These are phyloP conservation scores for Penicillium herquei DNA, from an alignment of 495 filamentous ascomycete genomes.

Conservation along the genomic window DNA sequence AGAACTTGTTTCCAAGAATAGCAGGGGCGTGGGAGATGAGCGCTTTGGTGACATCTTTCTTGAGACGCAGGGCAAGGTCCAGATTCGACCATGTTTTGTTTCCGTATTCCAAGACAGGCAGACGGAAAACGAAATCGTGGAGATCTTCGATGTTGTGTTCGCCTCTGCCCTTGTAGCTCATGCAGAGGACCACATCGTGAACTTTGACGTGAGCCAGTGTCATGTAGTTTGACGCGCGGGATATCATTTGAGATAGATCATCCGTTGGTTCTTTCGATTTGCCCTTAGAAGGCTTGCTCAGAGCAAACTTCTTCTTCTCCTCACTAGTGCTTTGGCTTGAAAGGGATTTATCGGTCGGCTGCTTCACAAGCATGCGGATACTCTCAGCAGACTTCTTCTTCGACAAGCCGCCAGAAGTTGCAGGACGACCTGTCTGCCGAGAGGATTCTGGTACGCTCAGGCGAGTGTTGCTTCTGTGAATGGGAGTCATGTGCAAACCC, in stretches of 20 bases:
- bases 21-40: conserved; percentile 93
- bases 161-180: conserved; percentile 95
- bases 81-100: conserved; percentile 99
- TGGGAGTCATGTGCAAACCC: conserved; percentile 45
- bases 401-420: conserved; percentile 32
- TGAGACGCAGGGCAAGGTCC: conserved; percentile 85
- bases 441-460: conserved; percentile 35
- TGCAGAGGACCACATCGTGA: conserved; percentile 87
- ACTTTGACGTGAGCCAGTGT: conserved; percentile 94
- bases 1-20: conserved; percentile 96
- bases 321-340: conserved; percentile 49
- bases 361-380: conserved; percentile 50
- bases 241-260: conserved; percentile 98
- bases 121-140: conserved; percentile 94
- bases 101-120: conserved; percentile 90
- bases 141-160: conserved; percentile 95
- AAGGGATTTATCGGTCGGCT: conserved; percentile 47
- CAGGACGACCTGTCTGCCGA: conserved; percentile 24
- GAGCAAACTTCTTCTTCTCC: conserved; percentile 56
- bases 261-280: conserved; percentile 66
- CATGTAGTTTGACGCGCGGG: conserved; percentile 94
- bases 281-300: conserved; percentile 44
- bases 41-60: conserved; percentile 90
- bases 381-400: conserved; percentile 73
- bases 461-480: conserved; percentile 39